These are phyloP conservation scores for Dactylellina leptospora DNA, from an alignment of 2,329 filamentous ascomycete genomes.

Conservation along the genomic window DNA sequence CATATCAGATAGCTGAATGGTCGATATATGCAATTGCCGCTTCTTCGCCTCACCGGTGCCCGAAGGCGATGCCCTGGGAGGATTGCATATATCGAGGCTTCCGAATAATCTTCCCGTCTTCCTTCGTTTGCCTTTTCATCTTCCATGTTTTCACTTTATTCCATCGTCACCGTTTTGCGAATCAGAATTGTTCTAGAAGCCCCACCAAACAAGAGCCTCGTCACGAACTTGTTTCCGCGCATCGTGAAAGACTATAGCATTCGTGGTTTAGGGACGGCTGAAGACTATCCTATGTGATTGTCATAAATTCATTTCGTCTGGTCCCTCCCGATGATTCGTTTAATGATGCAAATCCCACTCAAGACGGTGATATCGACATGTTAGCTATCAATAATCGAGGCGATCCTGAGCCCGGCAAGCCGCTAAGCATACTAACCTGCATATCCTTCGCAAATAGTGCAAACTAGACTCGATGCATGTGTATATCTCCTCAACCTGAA, in stretches of 20 bases:
- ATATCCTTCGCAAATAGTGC: slow-evolving; percentile 1
- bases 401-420: slow-evolving; percentile 23
- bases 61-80: slow-evolving; percentile 12
- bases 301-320: slow-evolving; percentile 51
- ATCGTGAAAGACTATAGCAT: neutral
- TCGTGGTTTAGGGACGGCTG: neutral
- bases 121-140: slow-evolving; percentile 30
- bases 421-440: neutral
- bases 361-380: slow-evolving; percentile 7
- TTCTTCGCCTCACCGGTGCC: slow-evolving; percentile 30
- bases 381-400: slow-evolving; percentile 1
- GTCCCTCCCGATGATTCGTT: slow-evolving; percentile 31
- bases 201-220: slow-evolving; percentile 1
- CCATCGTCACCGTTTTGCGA: slow-evolving; percentile 26
- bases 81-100: too few relatives aligned
- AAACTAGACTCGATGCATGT: slow-evolving; percentile 23
- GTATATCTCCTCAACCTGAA: slow-evolving; percentile 12
- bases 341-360: slow-evolving; percentile 14
- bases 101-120: slow-evolving; percentile 11
- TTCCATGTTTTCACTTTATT: slow-evolving; percentile 7
- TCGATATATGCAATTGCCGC: slow-evolving; percentile 25
- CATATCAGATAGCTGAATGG: slow-evolving; percentile 27
- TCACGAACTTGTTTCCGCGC: neutral
- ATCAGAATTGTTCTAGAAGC: slow-evolving; percentile 14
- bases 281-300: slow-evolving; percentile 34